These are phyloP conservation scores for Fusarium phyllophilum DNA, from an alignment of 2,329 filamentous ascomycete species.

Conservation along the genomic window DNA sequence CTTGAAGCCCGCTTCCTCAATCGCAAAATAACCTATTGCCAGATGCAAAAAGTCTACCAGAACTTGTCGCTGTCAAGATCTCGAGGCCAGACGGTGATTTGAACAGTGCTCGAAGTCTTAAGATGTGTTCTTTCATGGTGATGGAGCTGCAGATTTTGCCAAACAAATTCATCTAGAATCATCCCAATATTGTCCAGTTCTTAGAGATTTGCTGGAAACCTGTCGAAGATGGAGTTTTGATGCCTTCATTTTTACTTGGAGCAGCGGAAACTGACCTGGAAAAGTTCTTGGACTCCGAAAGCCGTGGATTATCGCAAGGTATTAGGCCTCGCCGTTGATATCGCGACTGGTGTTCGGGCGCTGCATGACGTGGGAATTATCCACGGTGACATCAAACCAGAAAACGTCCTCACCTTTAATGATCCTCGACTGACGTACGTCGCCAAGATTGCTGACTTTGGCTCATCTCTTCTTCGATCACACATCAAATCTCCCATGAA, in stretches of 20 bases:
- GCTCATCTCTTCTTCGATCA: not conserved
- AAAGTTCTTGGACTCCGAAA: not conserved
- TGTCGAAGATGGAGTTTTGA: not conserved
- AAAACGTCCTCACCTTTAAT: not conserved
- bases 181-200: rapidly evolving
- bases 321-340: not conserved
- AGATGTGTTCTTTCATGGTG: not conserved
- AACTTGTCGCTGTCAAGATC: not conserved
- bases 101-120: not conserved
- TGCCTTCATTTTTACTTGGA: not conserved
- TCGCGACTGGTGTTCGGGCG: not conserved
- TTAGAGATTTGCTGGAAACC: not conserved
- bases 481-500: not conserved
- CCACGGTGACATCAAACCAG: not conserved
- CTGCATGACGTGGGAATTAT: not conserved
- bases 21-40: not conserved
- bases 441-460: not conserved
- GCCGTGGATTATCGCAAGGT: not conserved
- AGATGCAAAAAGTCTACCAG: not conserved
- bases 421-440: rapidly evolving
- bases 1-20: not conserved
- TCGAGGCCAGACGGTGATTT: not conserved
- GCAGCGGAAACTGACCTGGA: not conserved
- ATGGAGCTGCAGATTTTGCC: not conserved
- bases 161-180: not conserved